Evolutionary conservation across 1,284 basidiomycete species (phyloP).

Genomic region (Fistulina hepatica): DNA sequence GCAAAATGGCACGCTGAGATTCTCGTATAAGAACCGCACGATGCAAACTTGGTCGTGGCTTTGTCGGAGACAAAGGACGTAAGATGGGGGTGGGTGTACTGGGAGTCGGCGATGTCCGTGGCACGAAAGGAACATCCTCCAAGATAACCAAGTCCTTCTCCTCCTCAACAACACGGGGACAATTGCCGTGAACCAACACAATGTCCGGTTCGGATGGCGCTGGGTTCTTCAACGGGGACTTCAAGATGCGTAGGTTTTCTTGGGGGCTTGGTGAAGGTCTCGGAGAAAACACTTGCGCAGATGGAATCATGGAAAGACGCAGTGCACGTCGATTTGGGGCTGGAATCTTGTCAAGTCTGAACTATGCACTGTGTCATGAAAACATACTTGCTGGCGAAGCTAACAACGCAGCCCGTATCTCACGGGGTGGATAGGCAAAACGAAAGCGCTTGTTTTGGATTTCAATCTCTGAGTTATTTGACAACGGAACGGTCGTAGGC

Average conservation of each 20-base stretch:
- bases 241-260: conserved; percentile 51
- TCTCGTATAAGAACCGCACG: conserved; percentile 59
- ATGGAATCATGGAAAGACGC: conserved; percentile 63
- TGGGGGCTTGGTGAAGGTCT: conserved; percentile 44
- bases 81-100: conserved; percentile 17
- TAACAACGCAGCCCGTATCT: conserved; percentile 44
- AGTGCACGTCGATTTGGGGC: conserved; percentile 33
- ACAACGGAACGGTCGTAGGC: conserved; percentile 46
- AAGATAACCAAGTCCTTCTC: conserved; percentile 61
- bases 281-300: conserved; percentile 61
- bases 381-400: conserved; percentile 38
- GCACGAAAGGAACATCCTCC: conserved; percentile 38
- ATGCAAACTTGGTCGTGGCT: conserved; percentile 41
- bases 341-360: conserved; percentile 10
- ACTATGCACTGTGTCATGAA: neutral
- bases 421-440: conserved; percentile 64
- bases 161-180: conserved; percentile 57
- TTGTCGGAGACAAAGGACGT: too few relatives aligned
- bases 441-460: conserved; percentile 57
- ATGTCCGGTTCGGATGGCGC: conserved; percentile 28
- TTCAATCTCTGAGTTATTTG: conserved; percentile 53
- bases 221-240: conserved; percentile 38
- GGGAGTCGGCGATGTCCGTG: conserved; percentile 15
- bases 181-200: conserved; percentile 52
- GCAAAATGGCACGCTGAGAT: conserved; percentile 45